These are phyloP conservation scores for Botrytis elliptica DNA, from an alignment of 2,329 filamentous ascomycete species.

Conservation along the genomic window DNA sequence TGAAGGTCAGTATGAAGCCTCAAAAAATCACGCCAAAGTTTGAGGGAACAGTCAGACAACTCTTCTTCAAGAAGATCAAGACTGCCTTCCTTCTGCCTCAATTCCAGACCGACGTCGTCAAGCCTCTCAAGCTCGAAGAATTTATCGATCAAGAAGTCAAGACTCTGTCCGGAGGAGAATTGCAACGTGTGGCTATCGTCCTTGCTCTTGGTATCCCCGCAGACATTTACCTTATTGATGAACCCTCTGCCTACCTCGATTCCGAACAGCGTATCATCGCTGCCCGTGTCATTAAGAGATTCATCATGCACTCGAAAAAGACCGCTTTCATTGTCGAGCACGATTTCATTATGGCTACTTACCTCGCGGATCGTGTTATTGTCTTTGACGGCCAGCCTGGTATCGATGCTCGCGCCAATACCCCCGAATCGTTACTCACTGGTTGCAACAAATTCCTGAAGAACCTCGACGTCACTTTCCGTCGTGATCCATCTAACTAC, in stretches of 20 bases:
- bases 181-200: conserved; percentile 98
- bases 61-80: conserved; percentile 99
- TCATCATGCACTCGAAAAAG: conserved; percentile 99
- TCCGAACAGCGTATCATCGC: conserved; percentile 99
- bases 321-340: conserved; percentile 99
- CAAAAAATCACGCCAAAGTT: conserved; percentile 99
- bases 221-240: conserved; percentile 98
- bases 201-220: conserved; percentile 93
- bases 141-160: conserved; percentile 99
- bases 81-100: conserved; percentile 92
- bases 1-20: conserved; percentile 99
- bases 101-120: conserved; percentile 99
- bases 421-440: conserved; percentile 86
- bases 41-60: conserved; percentile 90
- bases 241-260: conserved; percentile 95
- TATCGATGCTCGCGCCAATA: conserved; percentile 81
- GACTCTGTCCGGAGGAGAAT: conserved; percentile 97
- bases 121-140: conserved; percentile 97
- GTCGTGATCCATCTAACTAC: conserved; percentile 93
- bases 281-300: conserved; percentile 96
- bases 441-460: conserved; percentile 94
- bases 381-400: conserved; percentile 96
- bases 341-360: conserved; percentile 95
- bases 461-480: conserved; percentile 97
- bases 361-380: conserved; percentile 87